Conservation (phyloP, 306 rosid genomes). For the Boehmeria nivea region DNA sequence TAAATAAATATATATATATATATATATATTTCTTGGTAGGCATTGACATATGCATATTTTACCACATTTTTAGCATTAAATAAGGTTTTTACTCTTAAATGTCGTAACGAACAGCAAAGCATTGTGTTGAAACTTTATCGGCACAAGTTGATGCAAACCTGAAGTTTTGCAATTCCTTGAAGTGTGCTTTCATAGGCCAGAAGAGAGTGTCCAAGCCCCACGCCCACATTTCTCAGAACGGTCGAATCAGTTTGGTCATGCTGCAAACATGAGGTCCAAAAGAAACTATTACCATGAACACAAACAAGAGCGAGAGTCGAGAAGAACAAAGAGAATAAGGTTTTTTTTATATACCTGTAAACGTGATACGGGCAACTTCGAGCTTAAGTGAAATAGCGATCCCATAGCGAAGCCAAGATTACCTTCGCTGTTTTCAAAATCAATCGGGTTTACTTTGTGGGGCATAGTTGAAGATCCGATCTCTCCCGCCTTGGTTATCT, state of each 20-base stretch:
- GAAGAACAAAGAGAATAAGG: background rate
- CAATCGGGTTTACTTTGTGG: constrained; percentile 95
- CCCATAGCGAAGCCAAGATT: constrained; percentile 83
- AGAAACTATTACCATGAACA: background rate
- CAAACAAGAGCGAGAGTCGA: background rate
- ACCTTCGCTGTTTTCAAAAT: constrained; percentile 94
- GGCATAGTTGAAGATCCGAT: constrained; percentile 94
- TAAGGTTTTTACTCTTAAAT: no score
- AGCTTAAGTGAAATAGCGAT: constrained; percentile 62
- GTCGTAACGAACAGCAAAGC: no score
- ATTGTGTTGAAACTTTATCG: background rate
- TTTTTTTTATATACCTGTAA: constrained; percentile 82
- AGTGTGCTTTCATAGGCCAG: constrained; percentile 83
- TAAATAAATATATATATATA: no score
- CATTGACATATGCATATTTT: no score
- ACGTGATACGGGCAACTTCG: constrained; percentile 82
- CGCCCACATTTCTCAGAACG: constrained; percentile 85
- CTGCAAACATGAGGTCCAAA: constrained; percentile 44
- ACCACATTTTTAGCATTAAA: no score
- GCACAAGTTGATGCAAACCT: constrained; percentile 38
- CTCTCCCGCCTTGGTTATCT: constrained; percentile 58
- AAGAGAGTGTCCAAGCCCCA: constrained; percentile 82
- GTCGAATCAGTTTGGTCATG: constrained; percentile 86
- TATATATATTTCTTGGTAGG: no score
- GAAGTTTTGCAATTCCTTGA: constrained; percentile 79